Conservation (phyloP, 2,329 filamentous ascomycete genomes). For the Hyphodiscus sp. region DNA sequence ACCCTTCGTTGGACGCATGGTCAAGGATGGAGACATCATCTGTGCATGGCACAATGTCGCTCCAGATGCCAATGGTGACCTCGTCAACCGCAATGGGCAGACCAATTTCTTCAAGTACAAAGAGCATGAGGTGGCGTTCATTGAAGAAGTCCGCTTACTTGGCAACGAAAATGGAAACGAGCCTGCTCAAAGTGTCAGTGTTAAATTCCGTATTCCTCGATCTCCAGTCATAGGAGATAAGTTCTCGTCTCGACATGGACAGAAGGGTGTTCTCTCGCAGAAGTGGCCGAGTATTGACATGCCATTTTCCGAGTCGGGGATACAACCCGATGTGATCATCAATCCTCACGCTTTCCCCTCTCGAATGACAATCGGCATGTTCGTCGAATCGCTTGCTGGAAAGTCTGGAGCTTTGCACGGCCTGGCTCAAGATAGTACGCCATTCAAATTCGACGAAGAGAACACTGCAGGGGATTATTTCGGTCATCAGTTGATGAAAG, state of each 20-base stretch:
- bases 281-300: constrained; percentile 93
- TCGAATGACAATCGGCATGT: constrained; percentile 99
- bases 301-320: constrained; percentile 94
- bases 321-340: constrained; percentile 97
- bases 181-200: constrained; percentile 78
- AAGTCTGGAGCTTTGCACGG: constrained; percentile 93
- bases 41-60: constrained; percentile 87
- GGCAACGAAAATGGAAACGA: constrained; percentile 78
- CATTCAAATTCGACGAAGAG: constrained; percentile 89
- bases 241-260: constrained; percentile 96
- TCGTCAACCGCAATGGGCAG: constrained; percentile 77
- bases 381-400: constrained; percentile 92
- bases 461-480: constrained; percentile 93
- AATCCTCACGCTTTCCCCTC: constrained; percentile 99
- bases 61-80: constrained; percentile 68
- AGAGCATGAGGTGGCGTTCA: constrained; percentile 77
- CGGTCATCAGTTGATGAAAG: constrained; percentile 88
- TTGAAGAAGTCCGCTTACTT: constrained; percentile 89
- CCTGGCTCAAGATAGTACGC: constrained; percentile 90
- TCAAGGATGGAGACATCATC: constrained; percentile 76
- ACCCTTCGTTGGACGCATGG: constrained; percentile 69
- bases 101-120: constrained; percentile 94
- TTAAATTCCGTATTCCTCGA: constrained; percentile 89
- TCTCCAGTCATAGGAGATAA: constrained; percentile 95
- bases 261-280: constrained; percentile 94